These are phyloP conservation scores for Teunomyces lycoperdinae DNA, from an alignment of 805 yeast species.

Conservation along the genomic window DNA sequence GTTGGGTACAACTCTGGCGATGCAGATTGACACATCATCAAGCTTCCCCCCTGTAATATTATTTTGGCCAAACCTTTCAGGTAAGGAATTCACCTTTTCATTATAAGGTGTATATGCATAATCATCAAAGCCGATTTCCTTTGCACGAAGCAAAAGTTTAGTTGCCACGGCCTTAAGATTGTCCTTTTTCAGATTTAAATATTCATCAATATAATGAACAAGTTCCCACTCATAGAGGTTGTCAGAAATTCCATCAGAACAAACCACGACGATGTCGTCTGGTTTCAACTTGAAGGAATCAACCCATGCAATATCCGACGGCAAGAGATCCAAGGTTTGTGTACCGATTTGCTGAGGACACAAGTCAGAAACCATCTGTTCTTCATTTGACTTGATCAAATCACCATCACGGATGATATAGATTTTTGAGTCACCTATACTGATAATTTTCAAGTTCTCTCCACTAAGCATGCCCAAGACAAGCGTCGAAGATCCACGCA, in stretches of 20 bases:
- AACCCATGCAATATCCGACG: conserved; percentile 49
- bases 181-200: conserved; percentile 23
- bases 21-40: conserved; percentile 52
- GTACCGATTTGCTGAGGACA: conserved; percentile 60
- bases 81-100: conserved; percentile 46
- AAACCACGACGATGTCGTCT: conserved; percentile 44
- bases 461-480: conserved; percentile 48
- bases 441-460: conserved; percentile 43
- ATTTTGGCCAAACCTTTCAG: conserved; percentile 28
- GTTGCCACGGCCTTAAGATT: conserved; percentile 40
- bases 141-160: conserved; percentile 40
- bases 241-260: conserved; percentile 56
- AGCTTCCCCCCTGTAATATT: conserved; percentile 50
- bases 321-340: conserved; percentile 38
- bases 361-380: conserved; percentile 43
- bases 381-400: conserved; percentile 42
- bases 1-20: conserved; percentile 40
- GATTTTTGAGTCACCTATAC: conserved; percentile 52
- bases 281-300: conserved; percentile 37
- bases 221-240: conserved; percentile 51
- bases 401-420: conserved; percentile 47
- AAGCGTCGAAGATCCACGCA: conserved; percentile 50
- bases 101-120: conserved; percentile 53
- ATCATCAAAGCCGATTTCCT: conserved; percentile 51
- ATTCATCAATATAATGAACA: conserved; percentile 33